These are phyloP conservation scores for Carpinus fangiana DNA, from an alignment of 306 rosid genomes.

Conservation along the genomic window DNA sequence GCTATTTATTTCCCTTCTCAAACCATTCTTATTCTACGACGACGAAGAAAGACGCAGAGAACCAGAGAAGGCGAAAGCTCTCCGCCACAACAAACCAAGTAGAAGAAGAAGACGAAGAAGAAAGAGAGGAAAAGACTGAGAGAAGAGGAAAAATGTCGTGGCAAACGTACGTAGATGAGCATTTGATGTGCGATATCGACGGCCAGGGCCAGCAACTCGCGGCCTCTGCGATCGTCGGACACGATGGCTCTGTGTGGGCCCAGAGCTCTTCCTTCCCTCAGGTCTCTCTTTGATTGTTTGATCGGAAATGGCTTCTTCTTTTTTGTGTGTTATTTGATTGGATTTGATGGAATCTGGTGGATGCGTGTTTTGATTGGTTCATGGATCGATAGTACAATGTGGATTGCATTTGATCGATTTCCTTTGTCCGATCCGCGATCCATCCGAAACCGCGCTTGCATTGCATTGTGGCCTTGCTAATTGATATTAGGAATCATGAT, in stretches of 20 bases:
- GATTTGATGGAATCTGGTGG: not conserved
- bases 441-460: not conserved
- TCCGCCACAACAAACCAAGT: not conserved
- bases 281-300: slow-evolving; percentile 36
- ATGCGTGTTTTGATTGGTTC: not conserved
- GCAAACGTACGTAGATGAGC: slow-evolving; percentile 94
- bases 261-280: slow-evolving; percentile 85
- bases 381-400: not conserved
- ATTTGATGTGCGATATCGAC: slow-evolving; percentile 93
- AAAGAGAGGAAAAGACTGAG: not conserved
- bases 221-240: slow-evolving; percentile 82
- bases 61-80: not conserved
- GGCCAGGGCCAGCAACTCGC: slow-evolving; percentile 74
- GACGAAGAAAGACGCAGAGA: not conserved
- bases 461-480: not conserved
- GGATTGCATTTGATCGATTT: not conserved
- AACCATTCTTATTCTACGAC: not conserved
- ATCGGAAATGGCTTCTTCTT: not conserved
- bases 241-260: slow-evolving; percentile 88
- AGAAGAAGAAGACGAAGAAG: not conserved
- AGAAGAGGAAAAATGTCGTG: slow-evolving; percentile 65
- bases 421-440: not conserved
- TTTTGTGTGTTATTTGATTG: not conserved
- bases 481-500: not conserved
- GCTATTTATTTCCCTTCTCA: slow-evolving; percentile 24